These are phyloP conservation scores for Podila minutissima DNA, from an alignment of 192 early-diverging fungal genomes.

Conservation along the genomic window DNA sequence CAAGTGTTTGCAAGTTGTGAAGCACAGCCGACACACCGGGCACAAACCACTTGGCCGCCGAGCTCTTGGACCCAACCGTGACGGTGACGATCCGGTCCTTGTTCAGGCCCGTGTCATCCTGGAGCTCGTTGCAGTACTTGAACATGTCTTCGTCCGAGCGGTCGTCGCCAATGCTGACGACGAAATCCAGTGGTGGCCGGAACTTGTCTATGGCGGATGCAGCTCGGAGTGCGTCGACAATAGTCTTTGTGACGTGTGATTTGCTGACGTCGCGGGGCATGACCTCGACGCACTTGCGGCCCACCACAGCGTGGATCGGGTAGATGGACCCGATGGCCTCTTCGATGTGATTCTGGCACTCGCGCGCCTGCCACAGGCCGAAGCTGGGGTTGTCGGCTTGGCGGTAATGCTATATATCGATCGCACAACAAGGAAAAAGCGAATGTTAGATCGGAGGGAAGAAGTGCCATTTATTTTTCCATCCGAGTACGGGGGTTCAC, in stretches of 20 bases:
- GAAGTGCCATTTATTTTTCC: too few species aligned
- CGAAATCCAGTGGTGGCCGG: slow-evolving; percentile 60
- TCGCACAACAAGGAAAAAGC: too few species aligned
- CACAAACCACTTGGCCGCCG: slow-evolving; percentile 64
- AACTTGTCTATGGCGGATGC: background rate
- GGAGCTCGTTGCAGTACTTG: slow-evolving; percentile 64
- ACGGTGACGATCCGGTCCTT: slow-evolving; percentile 53
- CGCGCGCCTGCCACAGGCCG: slow-evolving; percentile 81
- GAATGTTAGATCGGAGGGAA: background rate
- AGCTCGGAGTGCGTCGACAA: slow-evolving; percentile 60
- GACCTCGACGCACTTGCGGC: slow-evolving; percentile 76
- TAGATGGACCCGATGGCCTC: slow-evolving; percentile 71
- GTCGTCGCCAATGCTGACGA: slow-evolving; percentile 80
- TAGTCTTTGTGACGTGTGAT: slow-evolving; percentile 64
- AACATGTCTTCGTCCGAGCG: slow-evolving; percentile 88
- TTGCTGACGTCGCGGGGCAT: slow-evolving; percentile 78
- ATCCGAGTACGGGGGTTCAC: background rate
- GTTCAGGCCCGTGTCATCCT: slow-evolving; percentile 10
- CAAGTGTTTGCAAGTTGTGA: slow-evolving; percentile 17
- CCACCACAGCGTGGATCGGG: slow-evolving; percentile 75
- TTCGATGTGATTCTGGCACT: slow-evolving; percentile 87
- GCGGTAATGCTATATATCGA: slow-evolving; percentile 65
- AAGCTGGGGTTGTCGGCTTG: slow-evolving; percentile 66
- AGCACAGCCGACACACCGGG: slow-evolving; percentile 51
- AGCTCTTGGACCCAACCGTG: slow-evolving; percentile 65